Base-by-base conservation (phyloP, 129 eudicot species). In the Escallonia rubra region DNA sequence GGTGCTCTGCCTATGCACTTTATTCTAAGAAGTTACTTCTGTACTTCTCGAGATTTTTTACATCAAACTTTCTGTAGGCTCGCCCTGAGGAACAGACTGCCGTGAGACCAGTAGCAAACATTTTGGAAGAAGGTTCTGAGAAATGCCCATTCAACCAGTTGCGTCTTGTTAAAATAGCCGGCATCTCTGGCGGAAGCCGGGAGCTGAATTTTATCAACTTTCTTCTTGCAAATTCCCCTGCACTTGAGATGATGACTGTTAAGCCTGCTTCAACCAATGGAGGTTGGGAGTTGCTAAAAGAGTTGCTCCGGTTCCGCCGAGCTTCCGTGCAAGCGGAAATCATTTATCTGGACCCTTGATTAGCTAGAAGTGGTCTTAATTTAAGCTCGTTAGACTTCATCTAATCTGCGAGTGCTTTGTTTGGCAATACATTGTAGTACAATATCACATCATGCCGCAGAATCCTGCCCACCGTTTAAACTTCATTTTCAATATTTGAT, bases 291-390 rank as follows among this genome's bases (percentile, higher is more conserved):
- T n/a, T 91, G 80, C 50, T 84, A 12, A 92, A 82, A 80, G 89
- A 88, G 69, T 72, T 92, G 82, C 63, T 92, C 41, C 83, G 91
- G 14, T 92, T 88, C 53, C 70, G 90, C 52, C 80, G 98, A 53
- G 95, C 96, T 67, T 92, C 98, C 6, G 80, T 74, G 13, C 77
- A 72, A 40, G 95, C 95, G 7, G 96, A 92, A 76, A 82, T 92
- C 62, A 70, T 88, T 52, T 86, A 79, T 63, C 34, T 83, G 6
- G 97, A 88, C 57, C 90, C 90, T 0, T 87, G 79, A 74, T n/a
- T 45, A 3, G 62, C 23, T 50, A 12, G 16, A 54, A 7, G 23
- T n/a, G 34, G 59, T 54, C 9, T 52, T 4, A 7, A 8, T 50
- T n/a, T 54, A 14, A 54, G n/a, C 59, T 54, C 14, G 6, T 54